Conservation (phyloP, 257 asterid species). For the Ocimum tenuiflorum region DNA sequence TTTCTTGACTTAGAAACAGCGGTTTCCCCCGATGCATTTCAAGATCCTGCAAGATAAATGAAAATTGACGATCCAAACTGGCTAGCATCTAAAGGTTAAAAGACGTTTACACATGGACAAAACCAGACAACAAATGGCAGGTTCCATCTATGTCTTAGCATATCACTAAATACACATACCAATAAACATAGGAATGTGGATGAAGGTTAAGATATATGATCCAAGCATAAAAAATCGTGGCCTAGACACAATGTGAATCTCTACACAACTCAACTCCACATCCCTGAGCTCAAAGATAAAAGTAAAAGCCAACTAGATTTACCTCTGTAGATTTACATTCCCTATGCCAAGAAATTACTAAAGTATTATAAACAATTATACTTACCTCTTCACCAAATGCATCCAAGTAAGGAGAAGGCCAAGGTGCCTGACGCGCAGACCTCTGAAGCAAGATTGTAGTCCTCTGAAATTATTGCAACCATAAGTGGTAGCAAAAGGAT, state of each 20-base stretch:
- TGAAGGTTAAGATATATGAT: neutral
- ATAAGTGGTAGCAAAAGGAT: slow-evolving; percentile 5
- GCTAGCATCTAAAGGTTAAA: neutral
- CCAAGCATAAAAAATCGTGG: neutral
- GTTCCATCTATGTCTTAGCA: neutral
- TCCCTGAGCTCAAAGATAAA: too few relatives aligned
- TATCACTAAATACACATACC: neutral
- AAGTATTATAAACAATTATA: neutral
- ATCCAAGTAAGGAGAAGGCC: slow-evolving; percentile 99
- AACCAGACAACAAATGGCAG: neutral
- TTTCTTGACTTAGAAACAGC: slow-evolving; percentile 77
- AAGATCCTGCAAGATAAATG: slow-evolving; percentile 52
- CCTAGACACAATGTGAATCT: neutral
- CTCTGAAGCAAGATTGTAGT: slow-evolving; percentile 89
- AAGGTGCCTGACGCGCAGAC: slow-evolving; percentile 87
- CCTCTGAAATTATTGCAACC: slow-evolving; percentile 39
- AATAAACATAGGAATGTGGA: neutral
- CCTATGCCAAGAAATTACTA: neutral
- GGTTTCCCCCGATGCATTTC: slow-evolving; percentile 91
- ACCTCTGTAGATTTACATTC: neutral
- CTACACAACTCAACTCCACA: too few relatives aligned
- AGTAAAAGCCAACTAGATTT: neutral
- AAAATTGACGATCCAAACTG: slow-evolving; percentile 11
- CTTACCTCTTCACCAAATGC: slow-evolving; percentile 96
- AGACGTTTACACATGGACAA: neutral